phyloP scores from a whole-genome alignment of 2,329 filamentous ascomycete species.

The Penicillium sp. region DNA sequence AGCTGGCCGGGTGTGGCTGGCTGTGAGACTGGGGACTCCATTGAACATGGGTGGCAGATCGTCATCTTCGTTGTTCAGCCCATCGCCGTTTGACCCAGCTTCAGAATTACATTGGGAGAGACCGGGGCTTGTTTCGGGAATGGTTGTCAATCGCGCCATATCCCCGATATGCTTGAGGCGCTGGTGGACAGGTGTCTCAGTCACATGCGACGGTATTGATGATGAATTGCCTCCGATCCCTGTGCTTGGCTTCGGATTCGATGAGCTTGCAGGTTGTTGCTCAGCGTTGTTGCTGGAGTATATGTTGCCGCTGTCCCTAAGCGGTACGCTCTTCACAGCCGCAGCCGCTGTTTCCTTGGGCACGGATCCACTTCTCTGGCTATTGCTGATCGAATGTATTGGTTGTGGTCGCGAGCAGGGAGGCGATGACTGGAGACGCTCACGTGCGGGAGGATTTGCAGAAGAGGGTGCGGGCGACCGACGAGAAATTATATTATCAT shows the following conservation, averaged over 20 bases:
- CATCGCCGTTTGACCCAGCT: constrained; percentile 24
- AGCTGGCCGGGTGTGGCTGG: constrained; percentile 21
- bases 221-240: constrained; percentile 31
- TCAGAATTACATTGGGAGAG: constrained; percentile 25
- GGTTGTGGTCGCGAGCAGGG: constrained; percentile 20
- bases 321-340: constrained; percentile 6
- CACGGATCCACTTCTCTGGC: neutral
- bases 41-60: constrained; percentile 35
- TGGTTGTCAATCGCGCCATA: constrained; percentile 32
- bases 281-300: constrained; percentile 18
- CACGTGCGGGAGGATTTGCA: constrained; percentile 17
- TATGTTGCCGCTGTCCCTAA: constrained; percentile 8
- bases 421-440: constrained; percentile 25
- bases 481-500: neutral
- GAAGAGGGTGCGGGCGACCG: constrained; percentile 1
- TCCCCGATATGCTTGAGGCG: constrained; percentile 23
- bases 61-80: constrained; percentile 36
- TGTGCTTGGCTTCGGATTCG: constrained; percentile 8
- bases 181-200: constrained; percentile 39
- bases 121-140: constrained; percentile 40
- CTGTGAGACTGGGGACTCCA: constrained; percentile 14
- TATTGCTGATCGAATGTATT: constrained; percentile 3
- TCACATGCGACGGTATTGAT: constrained; percentile 40
- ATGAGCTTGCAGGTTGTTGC: constrained; percentile 4
- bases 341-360: constrained; percentile 9